Evolutionary conservation across 2,329 filamentous ascomycete genomes (phyloP).

Genomic region (Blastomyces emzantsi): DNA sequence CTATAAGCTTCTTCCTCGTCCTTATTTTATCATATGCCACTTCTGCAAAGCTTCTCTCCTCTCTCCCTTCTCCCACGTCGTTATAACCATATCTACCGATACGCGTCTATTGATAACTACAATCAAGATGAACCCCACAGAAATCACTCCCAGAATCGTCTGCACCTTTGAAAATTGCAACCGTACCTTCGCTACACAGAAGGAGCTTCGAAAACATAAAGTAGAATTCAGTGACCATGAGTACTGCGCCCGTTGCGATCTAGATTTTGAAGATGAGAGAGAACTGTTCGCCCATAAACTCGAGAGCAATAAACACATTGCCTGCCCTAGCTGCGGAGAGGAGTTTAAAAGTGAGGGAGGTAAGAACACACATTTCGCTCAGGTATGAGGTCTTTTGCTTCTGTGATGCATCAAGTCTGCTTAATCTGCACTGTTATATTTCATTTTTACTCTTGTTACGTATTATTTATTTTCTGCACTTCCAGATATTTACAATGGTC

Average conservation of each 20-base stretch:
- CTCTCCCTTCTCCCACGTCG: neutral
- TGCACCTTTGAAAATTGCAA: slow-evolving; percentile 43
- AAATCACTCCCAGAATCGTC: slow-evolving; percentile 23
- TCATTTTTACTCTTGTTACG: neutral
- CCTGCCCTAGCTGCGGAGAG: slow-evolving; percentile 48
- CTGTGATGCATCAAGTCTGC: neutral
- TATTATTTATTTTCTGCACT: neutral
- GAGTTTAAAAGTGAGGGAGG: slow-evolving; percentile 48
- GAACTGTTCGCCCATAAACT: slow-evolving; percentile 43
- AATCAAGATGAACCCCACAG: neutral
- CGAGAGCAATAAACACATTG: slow-evolving; percentile 39
- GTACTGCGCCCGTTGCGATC: slow-evolving; percentile 36
- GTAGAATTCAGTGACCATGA: slow-evolving; percentile 30
- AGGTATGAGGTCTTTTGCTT: slow-evolving; percentile 29
- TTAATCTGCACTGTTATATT: neutral
- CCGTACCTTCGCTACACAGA: slow-evolving; percentile 36
- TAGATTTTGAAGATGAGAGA: slow-evolving; percentile 41
- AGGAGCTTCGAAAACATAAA: slow-evolving; percentile 47
- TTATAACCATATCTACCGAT: neutral
- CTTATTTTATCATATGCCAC: neutral
- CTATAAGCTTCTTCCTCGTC: neutral
- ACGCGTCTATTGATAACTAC: neutral
- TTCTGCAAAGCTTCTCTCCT: neutral
- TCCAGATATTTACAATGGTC: neutral
- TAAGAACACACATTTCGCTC: slow-evolving; percentile 43